Evolutionary conservation across 208 protist species (phyloP), one percentile per base, ranked within the genome.

Genomic region (Endotrypanum monterogeii): DNA sequence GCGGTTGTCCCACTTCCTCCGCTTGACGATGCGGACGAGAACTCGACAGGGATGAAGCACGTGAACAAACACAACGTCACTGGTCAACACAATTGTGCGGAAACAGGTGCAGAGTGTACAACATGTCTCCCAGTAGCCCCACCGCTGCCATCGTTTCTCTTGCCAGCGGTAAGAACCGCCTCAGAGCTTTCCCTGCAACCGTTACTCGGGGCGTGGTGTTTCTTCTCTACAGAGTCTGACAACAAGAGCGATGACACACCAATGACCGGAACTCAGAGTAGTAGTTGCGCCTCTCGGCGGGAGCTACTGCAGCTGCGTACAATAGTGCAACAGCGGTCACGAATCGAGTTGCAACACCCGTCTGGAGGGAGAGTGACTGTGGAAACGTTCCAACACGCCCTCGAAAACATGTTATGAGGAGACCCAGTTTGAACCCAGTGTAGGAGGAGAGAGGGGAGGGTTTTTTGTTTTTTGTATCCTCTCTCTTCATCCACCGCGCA

Each of bases 191-290:
- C 81, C 35, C 71, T 92, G 44, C 83, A 84, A 67, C 87, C 87
- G 3, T 76, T 92, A 23, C 77, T 83, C 54, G 89, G 89, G 0
- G 89, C 89, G 4, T 76, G 77, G 44, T 60, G 61, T 28, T 73
- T 94, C 20, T 61, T 89, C 37, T 68, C 58, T 3, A 69, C 74
- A 7, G 35, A 66, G 11, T 48, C 30, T 14, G 41, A 35, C 16
- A 62, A 16, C 7, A 23, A 14, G 25, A 23, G 16, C 23, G 28
- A n/a, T 39, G 39, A 2, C 60, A 8, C 25, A 1, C 28, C 56
- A 30, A 60, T 30, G 28, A 18, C 56, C 14, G 14, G 20, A 12
- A 41, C 16, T 18, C 12, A 7, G n/a, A 39, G 28, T 32, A 37
- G n/a, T 18, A 7, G 30, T 35, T 25, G 57, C 32, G 57, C 66